Evolutionary conservation across 1,284 basidiomycete genomes (phyloP).

Genomic region (Amylostereum areolatum): DNA sequence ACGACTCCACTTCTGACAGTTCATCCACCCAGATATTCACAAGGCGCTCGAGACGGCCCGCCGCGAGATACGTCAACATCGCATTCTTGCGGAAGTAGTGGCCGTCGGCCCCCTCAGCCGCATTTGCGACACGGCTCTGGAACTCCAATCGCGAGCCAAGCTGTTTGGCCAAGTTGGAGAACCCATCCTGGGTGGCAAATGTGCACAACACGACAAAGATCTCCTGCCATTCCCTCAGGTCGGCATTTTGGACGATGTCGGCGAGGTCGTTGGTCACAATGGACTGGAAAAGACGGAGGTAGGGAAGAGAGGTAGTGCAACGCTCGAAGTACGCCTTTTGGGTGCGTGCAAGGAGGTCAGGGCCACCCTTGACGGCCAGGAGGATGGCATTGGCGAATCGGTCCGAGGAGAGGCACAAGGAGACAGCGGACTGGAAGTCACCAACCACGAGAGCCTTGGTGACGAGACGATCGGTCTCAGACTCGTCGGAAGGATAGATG

Average conservation of each 20-base stretch:
- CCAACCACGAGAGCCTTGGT: constrained; percentile 93
- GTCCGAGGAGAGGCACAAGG: constrained; percentile 85
- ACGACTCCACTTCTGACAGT: constrained; percentile 80
- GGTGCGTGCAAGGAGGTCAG: constrained; percentile 83
- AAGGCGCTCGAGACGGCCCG: constrained; percentile 84
- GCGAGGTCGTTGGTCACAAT: constrained; percentile 91
- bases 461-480: constrained; percentile 83
- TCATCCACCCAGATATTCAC: constrained; percentile 94
- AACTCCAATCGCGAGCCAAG: constrained; percentile 89
- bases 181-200: constrained; percentile 85
- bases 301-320: constrained; percentile 72
- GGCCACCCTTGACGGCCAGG: constrained; percentile 87
- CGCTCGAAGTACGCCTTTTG: constrained; percentile 94
- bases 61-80: constrained; percentile 88
- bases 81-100: constrained; percentile 81
- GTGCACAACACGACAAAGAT: constrained; percentile 97
- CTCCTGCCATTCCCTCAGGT: constrained; percentile 93
- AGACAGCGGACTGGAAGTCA: constrained; percentile 91
- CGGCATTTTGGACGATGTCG: constrained; percentile 94
- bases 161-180: constrained; percentile 83
- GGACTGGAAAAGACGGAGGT: constrained; percentile 92
- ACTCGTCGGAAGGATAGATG: constrained; percentile 88
- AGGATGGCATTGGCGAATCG: constrained; percentile 94
- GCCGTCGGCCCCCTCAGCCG: constrained; percentile 43
- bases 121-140: constrained; percentile 61